Evolutionary conservation across 2,329 filamentous ascomycete genomes (phyloP), one percentile per base, ranked within the genome.

Genomic region (Penicillium concentricum): DNA sequence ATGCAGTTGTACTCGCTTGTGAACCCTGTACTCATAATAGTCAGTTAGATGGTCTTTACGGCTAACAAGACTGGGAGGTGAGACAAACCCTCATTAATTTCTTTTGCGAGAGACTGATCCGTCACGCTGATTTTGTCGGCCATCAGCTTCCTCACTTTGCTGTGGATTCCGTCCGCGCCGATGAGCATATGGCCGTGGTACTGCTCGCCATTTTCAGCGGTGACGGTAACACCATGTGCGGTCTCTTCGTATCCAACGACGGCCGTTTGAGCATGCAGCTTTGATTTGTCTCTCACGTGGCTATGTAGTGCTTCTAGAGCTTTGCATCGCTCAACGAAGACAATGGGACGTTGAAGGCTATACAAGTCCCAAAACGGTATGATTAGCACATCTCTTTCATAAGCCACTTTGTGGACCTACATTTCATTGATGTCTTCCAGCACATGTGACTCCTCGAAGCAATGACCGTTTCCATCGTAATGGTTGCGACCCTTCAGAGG

Each of bases 111-210:
- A 24, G 38, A 1, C 10, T 42, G 26, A 43, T 51, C 16, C 4
- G 15, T 35, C 26, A 4, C 18, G 15, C 57, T 55, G n/a, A 60
- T 56, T 37, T 61, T 51, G 2, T 62, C 52, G n/a, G 61, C 59
- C 68, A 77, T 72, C 26, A 69, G 59, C 7, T 58, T 52, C 5
- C 74, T 67, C 12, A 72, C 69, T 43, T 60, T 69, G 60, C 74
- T 77, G 57, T 76, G 71, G 4, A 72, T 71, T 34, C 76, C 76
- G 38, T 79, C 76, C 7, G 74, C 72, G 9, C 75, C 76, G 15
- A 77, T 62, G 6, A 74, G 60, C 9, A 79, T 58, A 49, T 71
- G 62, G 0, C 73, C 75, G 0, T 62, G 22, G 53, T 72, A 70
- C 3, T 64, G 39, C 2, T 66, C 64, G 15, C 74, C 74, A 52